Evolutionary conservation across 805 yeast genomes (phyloP).

Genomic region (Schwanniomyces pseudopolymorphus): DNA sequence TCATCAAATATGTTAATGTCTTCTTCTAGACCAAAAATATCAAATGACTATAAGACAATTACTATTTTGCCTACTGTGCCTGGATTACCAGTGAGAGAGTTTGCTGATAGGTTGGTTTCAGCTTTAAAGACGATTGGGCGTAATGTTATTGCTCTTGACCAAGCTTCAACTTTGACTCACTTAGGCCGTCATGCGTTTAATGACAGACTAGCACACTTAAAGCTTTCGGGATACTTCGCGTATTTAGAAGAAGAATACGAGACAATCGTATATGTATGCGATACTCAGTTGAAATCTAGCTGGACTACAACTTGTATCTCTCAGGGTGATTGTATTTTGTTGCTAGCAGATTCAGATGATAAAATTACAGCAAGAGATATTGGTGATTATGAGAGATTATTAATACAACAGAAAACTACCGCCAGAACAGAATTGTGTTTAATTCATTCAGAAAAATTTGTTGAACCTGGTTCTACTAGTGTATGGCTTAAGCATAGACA

Average conservation of each 20-base stretch:
- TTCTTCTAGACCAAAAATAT: conserved; percentile 25
- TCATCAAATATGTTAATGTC: conserved; percentile 21
- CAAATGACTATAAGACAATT: conserved; percentile 70
- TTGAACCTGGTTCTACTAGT: conserved; percentile 81
- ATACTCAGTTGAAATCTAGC: conserved; percentile 73
- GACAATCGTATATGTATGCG: conserved; percentile 87
- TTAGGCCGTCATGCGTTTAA: conserved; percentile 93
- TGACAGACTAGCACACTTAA: conserved; percentile 71
- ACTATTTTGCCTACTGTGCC: conserved; percentile 76
- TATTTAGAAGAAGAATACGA: conserved; percentile 88
- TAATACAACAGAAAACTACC: conserved; percentile 73
- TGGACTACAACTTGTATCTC: conserved; percentile 94
- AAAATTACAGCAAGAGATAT: conserved; percentile 56
- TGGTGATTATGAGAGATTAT: conserved; percentile 82
- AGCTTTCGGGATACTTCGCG: conserved; percentile 85
- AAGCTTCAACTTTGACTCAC: conserved; percentile 73
- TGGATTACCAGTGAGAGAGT: conserved; percentile 85
- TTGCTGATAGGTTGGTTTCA: conserved; percentile 70
- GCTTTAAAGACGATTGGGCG: conserved; percentile 74
- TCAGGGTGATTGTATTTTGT: conserved; percentile 91
- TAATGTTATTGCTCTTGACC: conserved; percentile 76
- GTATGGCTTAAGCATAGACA: conserved; percentile 80
- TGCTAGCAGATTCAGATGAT: conserved; percentile 80
- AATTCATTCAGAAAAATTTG: conserved; percentile 79
- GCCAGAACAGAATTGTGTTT: conserved; percentile 86